Percentiles rank a stretch among this genome's conserved stretches.
Evolutionary conservation across 352 stramenopile genomes (phyloP).

Genomic region (Globisporangium yorkense): DNA sequence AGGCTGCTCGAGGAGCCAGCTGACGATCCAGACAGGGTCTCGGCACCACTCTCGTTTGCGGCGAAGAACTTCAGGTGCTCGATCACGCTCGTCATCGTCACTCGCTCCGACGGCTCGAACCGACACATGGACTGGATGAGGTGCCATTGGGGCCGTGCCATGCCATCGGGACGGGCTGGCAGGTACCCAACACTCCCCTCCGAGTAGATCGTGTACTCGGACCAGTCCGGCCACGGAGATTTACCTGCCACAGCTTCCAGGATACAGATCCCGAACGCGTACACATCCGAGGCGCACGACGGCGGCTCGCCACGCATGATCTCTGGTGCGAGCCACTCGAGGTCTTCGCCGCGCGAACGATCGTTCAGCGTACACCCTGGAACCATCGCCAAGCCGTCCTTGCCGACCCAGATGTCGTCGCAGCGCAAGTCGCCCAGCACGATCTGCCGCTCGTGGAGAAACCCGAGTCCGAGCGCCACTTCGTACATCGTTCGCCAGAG

Average conservation of each 20-base stretch:
- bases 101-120: background rate
- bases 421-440: constrained; percentile 67
- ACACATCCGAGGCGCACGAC: constrained; percentile 32
- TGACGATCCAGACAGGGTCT: background rate
- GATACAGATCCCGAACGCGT: constrained; percentile 48
- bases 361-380: constrained; percentile 19
- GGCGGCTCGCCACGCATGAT: constrained; percentile 10
- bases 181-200: background rate
- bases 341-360: background rate
- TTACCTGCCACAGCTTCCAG: constrained; percentile 21
- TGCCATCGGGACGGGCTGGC: background rate
- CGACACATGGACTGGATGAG: constrained; percentile 11
- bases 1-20: background rate
- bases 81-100: constrained; percentile 5
- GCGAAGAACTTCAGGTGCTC: constrained; percentile 7
- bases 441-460: constrained; percentile 28
- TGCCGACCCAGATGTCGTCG: constrained; percentile 29
- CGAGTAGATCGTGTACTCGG: background rate
- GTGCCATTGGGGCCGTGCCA: constrained; percentile 4
- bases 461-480: constrained; percentile 24
- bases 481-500: constrained; percentile 29
- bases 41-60: background rate
- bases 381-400: constrained; percentile 18
- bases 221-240: constrained; percentile 3
- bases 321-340: constrained; percentile 24